Evolutionary conservation across 345 rosid species (phyloP).

Genomic region (Stellera chamaejasme): DNA sequence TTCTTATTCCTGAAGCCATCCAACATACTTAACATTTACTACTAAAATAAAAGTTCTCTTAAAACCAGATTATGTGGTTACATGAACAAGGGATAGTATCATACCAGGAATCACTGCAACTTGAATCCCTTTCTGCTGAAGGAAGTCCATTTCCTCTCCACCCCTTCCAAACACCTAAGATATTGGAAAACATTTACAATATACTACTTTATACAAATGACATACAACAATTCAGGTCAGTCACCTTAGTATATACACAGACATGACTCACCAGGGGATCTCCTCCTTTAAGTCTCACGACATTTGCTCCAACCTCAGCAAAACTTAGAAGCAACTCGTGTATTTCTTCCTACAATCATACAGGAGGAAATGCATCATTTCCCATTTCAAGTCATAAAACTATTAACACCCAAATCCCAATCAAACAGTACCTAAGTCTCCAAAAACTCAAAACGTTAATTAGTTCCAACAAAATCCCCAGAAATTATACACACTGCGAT

Average conservation of each 20-base stretch:
- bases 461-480: background rate
- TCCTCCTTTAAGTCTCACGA: slow-evolving; percentile 98
- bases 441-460: no score
- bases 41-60: background rate
- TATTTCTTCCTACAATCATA: slow-evolving; percentile 76
- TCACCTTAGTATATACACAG: background rate
- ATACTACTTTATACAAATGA: no score
- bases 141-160: slow-evolving; percentile 98
- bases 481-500: background rate
- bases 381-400: background rate
- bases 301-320: slow-evolving; percentile 93
- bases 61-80: background rate
- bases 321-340: slow-evolving; percentile 83
- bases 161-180: slow-evolving; percentile 91
- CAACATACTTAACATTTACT: background rate
- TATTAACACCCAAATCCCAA: no score
- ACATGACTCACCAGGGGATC: slow-evolving; percentile 75
- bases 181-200: background rate
- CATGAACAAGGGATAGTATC: background rate
- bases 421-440: no score
- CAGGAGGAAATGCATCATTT: slow-evolving; percentile 3
- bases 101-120: slow-evolving; percentile 92
- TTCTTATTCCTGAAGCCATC: background rate
- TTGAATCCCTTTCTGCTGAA: slow-evolving; percentile 80
- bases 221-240: no score